Evolutionary conservation across 2,329 filamentous ascomycete species (phyloP).

Genomic region (Rutstroemia sp.): DNA sequence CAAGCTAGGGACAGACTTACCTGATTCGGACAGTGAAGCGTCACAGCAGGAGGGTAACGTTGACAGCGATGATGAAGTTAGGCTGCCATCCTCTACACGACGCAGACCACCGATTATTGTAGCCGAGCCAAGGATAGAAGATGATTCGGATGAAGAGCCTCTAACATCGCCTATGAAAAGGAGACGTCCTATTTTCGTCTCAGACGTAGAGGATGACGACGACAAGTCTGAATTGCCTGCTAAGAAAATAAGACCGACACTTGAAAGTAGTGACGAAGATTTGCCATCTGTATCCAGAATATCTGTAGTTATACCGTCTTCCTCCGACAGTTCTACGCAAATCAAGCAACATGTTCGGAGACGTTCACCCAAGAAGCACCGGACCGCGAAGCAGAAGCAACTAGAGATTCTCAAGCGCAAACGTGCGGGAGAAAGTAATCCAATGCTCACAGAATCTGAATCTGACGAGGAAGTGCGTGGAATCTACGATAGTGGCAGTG

Average conservation of each 20-base stretch:
- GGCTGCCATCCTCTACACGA: conserved; percentile 15
- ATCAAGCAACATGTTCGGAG: conserved; percentile 3
- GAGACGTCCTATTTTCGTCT: background rate
- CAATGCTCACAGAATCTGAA: conserved; percentile 32
- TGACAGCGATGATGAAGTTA: conserved; percentile 14
- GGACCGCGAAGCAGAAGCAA: conserved; percentile 35
- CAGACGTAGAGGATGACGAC: conserved; percentile 3
- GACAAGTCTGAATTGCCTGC: background rate
- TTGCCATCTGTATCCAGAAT: background rate
- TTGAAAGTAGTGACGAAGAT: conserved; percentile 1
- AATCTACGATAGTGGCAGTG: conserved; percentile 13
- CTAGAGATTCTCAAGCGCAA: conserved; percentile 34
- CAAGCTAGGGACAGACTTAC: background rate
- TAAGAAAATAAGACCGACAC: background rate
- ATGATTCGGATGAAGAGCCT: conserved; percentile 11
- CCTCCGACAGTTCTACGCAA: conserved; percentile 14
- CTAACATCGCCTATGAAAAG: conserved; percentile 18
- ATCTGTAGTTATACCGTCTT: conserved; percentile 6
- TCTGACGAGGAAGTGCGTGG: conserved; percentile 19
- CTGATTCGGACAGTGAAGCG: background rate
- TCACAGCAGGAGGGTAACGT: background rate
- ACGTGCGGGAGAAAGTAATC: conserved; percentile 34
- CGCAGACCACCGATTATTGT: conserved; percentile 5
- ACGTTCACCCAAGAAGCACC: conserved; percentile 19
- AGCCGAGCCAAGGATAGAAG: conserved; percentile 3